Conservation (phyloP, 2,329 filamentous ascomycete species). For the Clonostachys rosea region DNA sequence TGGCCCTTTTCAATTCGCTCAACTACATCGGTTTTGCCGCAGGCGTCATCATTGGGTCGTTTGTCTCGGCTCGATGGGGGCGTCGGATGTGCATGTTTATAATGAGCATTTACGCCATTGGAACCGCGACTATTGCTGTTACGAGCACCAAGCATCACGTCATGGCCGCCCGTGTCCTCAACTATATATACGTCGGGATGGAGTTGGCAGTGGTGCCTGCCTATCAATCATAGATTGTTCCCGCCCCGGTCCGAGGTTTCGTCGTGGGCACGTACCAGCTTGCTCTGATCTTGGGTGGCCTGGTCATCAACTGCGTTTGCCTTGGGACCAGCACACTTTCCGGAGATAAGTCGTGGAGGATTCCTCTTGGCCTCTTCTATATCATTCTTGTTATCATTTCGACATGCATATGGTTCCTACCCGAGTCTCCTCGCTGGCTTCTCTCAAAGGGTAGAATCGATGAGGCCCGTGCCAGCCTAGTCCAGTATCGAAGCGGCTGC, state of each 20-base stretch:
- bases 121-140: conserved; percentile 38
- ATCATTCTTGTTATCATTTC: conserved; percentile 33
- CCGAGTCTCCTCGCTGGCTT: conserved; percentile 59
- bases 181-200: conserved; percentile 48
- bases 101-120: conserved; percentile 18
- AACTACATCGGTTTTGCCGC: neutral
- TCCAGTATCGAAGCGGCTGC: no score
- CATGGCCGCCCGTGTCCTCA: conserved; percentile 50
- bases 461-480: conserved; percentile 18
- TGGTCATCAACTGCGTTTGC: conserved; percentile 42
- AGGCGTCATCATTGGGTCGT: neutral
- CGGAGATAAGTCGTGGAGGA: conserved; percentile 33
- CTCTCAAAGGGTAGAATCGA: conserved; percentile 28
- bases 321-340: conserved; percentile 37
- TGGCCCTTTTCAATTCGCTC: neutral
- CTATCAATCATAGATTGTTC: conserved; percentile 47
- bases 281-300: conserved; percentile 48
- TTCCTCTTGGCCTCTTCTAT: conserved; percentile 40
- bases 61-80: conserved; percentile 42
- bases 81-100: conserved; percentile 46
- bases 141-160: conserved; percentile 15
- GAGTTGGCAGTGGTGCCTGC: conserved; percentile 54
- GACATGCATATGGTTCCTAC: conserved; percentile 46
- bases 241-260: conserved; percentile 55
- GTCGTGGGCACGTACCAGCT: conserved; percentile 56